A percentile compares a stretch with the other conserved stretches of the same genome.
phyloP scores from a whole-genome alignment of 2,329 filamentous ascomycete genomes.

The Gnomoniopsis smithogilvyi region DNA sequence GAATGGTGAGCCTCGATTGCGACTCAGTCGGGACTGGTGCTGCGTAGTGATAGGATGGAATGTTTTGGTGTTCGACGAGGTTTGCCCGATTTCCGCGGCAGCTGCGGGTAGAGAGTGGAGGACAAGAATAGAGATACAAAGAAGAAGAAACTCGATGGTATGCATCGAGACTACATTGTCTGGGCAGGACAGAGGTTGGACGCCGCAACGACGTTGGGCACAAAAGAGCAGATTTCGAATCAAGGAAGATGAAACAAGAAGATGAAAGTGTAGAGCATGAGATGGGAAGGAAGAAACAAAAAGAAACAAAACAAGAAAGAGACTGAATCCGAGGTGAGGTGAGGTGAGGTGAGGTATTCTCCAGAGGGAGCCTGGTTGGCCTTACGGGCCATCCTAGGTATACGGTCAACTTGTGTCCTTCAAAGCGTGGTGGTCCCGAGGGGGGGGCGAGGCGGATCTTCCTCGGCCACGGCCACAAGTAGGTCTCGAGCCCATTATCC shows the following conservation, averaged over 20 bases:
- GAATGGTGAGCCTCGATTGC: background rate
- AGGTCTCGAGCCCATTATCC: background rate
- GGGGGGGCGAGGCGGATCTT: conserved; percentile 12
- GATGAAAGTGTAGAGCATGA: background rate
- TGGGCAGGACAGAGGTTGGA: background rate
- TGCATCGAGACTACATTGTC: conserved; percentile 17
- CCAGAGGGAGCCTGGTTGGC: conserved; percentile 11
- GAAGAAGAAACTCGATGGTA: conserved; percentile 7
- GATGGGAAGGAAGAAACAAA: background rate
- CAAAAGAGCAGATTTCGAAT: conserved; percentile 1
- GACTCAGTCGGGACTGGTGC: background rate
- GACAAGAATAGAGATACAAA: conserved; percentile 9
- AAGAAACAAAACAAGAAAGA: background rate
- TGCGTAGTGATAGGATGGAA: background rate
- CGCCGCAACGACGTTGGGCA: conserved; percentile 10
- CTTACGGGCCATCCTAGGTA: conserved; percentile 3
- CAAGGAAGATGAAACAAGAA: conserved; percentile 2
- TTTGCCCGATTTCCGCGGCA: background rate
- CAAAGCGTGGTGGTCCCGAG: conserved; percentile 11
- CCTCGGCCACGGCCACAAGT: background rate
- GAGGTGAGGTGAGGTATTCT: conserved; percentile 2
- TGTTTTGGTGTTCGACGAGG: background rate
- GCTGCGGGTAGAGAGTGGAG: background rate
- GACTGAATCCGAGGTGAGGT: background rate
- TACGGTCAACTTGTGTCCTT: no score